Evolutionary conservation across 2,329 filamentous ascomycete genomes (phyloP).

Genomic region (Thermothelomyces thermophilus): DNA sequence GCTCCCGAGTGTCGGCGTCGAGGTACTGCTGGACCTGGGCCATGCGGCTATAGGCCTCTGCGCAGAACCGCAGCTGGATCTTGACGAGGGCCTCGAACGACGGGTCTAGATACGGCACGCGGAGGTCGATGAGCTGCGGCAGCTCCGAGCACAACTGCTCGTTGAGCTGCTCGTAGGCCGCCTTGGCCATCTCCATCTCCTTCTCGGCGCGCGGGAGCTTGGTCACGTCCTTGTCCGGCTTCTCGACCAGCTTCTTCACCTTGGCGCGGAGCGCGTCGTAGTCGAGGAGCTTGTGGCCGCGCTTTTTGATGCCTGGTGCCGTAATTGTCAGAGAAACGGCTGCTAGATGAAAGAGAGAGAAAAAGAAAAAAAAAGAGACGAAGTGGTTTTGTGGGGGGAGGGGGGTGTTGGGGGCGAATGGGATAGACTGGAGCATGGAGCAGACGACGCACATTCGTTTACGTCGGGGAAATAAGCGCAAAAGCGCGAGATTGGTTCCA

Average conservation of each 20-base stretch:
- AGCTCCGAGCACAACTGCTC: constrained; percentile 90
- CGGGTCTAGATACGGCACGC: constrained; percentile 94
- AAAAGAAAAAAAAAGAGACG: too few species aligned
- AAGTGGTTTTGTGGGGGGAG: not conserved
- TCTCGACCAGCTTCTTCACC: constrained; percentile 94
- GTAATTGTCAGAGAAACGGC: too few species aligned
- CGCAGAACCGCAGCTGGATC: constrained; percentile 95
- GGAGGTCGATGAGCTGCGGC: constrained; percentile 91
- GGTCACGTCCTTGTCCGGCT: constrained; percentile 96
- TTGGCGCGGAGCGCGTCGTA: constrained; percentile 94
- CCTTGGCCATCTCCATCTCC: constrained; percentile 90
- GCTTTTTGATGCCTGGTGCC: constrained; percentile 92
- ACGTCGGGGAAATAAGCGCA: constrained; percentile 98
- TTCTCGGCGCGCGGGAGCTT: constrained; percentile 95
- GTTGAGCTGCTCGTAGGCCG: constrained; percentile 92
- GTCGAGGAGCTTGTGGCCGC: constrained; percentile 95
- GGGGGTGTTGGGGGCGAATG: not conserved
- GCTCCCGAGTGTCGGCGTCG: constrained; percentile 88
- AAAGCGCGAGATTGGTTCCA: constrained; percentile 92
- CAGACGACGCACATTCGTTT: constrained; percentile 68
- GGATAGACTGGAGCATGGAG: not conserved
- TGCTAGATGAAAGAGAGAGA: too few species aligned
- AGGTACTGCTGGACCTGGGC: constrained; percentile 98
- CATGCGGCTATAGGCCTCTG: constrained; percentile 96
- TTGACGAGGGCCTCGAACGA: constrained; percentile 97